These are phyloP conservation scores for Metschnikowia koreensis DNA, from an alignment of 805 yeast species.

Conservation along the genomic window DNA sequence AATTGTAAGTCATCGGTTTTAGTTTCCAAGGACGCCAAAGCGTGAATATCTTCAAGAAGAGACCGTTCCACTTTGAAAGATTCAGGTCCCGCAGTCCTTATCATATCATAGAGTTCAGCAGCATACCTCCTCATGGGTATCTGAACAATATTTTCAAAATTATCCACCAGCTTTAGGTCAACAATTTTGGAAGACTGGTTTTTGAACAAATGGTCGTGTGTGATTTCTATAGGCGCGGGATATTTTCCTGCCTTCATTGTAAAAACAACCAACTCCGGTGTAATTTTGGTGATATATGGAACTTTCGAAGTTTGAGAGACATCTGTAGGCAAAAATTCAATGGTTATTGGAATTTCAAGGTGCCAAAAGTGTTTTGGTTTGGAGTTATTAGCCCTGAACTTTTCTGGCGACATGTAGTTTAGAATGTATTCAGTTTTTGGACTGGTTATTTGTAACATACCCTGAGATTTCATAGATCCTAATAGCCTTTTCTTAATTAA, in stretches of 20 bases:
- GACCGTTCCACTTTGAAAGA: constrained; percentile 28
- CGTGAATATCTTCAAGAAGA: constrained; percentile 28
- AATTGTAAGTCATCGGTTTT: constrained; percentile 29
- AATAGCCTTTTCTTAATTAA: constrained; percentile 29
- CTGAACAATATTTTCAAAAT: constrained; percentile 31
- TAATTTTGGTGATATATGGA: constrained; percentile 13
- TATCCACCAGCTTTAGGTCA: constrained; percentile 21
- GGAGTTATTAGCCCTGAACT: constrained; percentile 14
- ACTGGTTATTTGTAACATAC: constrained; percentile 31
- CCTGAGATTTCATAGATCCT: constrained; percentile 31
- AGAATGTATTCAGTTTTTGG: constrained; percentile 30
- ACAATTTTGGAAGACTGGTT: constrained; percentile 17
- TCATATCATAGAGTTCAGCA: constrained; percentile 24
- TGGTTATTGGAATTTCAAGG: constrained; percentile 31
- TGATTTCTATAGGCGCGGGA: constrained; percentile 37
- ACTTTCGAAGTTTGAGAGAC: constrained; percentile 5
- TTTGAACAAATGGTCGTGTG: constrained; percentile 35
- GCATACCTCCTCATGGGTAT: constrained; percentile 33
- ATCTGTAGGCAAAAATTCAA: constrained; percentile 26
- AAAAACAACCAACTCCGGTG: constrained; percentile 31
- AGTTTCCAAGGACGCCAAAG: constrained; percentile 30
- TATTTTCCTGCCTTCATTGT: constrained; percentile 31
- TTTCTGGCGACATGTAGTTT: constrained; percentile 24
- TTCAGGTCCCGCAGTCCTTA: constrained; percentile 25
- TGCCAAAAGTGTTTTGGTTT: constrained; percentile 15